Conservation (phyloP, 306 rosid genomes). For the Pterocarpus santalinus region DNA sequence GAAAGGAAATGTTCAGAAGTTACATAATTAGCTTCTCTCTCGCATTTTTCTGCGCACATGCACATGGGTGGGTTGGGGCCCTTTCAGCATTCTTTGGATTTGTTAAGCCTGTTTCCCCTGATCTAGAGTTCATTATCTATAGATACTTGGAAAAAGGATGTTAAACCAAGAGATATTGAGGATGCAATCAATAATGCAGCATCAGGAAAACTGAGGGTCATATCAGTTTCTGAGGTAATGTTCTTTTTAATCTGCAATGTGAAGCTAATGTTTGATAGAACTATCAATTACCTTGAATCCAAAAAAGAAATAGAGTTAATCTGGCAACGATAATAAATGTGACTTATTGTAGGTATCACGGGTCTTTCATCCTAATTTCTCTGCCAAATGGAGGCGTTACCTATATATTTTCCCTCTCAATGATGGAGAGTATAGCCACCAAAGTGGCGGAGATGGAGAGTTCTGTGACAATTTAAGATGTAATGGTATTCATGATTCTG, state of each 20-base stretch:
- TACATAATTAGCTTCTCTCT: not conserved
- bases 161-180: slow-evolving; percentile 71
- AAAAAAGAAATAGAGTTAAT: slow-evolving; percentile 1
- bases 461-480: slow-evolving; percentile 38
- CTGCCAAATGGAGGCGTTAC: slow-evolving; percentile 97
- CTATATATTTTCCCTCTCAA: slow-evolving; percentile 85
- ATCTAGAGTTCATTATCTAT: slow-evolving; percentile 33
- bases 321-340: slow-evolving; percentile 36
- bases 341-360: slow-evolving; percentile 80
- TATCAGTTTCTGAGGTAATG: slow-evolving; percentile 78
- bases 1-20: slow-evolving; percentile 11
- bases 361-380: slow-evolving; percentile 87
- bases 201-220: slow-evolving; percentile 75
- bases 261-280: slow-evolving; percentile 34
- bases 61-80: not conserved
- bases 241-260: slow-evolving; percentile 38
- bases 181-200: slow-evolving; percentile 76
- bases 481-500: slow-evolving; percentile 44
- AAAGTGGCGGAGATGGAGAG: slow-evolving; percentile 52
- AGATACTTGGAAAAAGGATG: slow-evolving; percentile 95
- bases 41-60: not conserved
- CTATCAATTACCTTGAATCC: slow-evolving; percentile 25
- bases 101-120: slow-evolving; percentile 37
- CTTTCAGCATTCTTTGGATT: slow-evolving; percentile 21
- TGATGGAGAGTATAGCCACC: slow-evolving; percentile 55